Evolutionary conservation across 2,329 filamentous ascomycete species (phyloP).

Genomic region (Pyrenophora teres): DNA sequence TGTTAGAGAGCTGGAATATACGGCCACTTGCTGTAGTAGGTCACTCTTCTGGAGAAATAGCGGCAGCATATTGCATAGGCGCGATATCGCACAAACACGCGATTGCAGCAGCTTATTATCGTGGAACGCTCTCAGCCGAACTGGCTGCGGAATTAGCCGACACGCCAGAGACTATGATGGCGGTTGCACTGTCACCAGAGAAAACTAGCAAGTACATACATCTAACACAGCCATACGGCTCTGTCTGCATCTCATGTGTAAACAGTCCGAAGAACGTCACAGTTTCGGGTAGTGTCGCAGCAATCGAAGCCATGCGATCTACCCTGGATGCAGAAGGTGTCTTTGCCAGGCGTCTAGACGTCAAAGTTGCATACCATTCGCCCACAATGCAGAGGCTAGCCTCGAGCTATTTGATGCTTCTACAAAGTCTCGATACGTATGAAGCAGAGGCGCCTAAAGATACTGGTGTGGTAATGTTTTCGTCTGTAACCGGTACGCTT

Average conservation of each 20-base stretch:
- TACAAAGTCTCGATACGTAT: background rate
- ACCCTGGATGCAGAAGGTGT: background rate
- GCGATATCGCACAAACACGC: constrained; percentile 9
- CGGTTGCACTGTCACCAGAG: background rate
- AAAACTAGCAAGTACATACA: background rate
- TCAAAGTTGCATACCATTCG: background rate
- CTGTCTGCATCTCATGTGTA: constrained; percentile 9
- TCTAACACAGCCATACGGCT: background rate
- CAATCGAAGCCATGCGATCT: background rate
- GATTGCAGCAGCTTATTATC: constrained; percentile 13
- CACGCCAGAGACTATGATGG: background rate
- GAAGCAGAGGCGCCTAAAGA: background rate
- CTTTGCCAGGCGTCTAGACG: background rate
- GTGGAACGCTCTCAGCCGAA: constrained; percentile 11
- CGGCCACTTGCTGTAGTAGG: constrained; percentile 22
- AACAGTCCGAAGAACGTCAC: constrained; percentile 37
- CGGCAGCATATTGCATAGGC: constrained; percentile 32
- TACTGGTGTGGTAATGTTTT: background rate
- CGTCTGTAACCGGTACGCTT: background rate
- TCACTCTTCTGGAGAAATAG: constrained; percentile 41
- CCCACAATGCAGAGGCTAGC: background rate
- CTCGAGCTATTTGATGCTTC: background rate
- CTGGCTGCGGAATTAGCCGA: background rate
- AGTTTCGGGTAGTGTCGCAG: constrained; percentile 46
- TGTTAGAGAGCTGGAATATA: constrained; percentile 19